Conservation (phyloP, 2,329 filamentous ascomycete species). For the Fusarium robinianum region DNA sequence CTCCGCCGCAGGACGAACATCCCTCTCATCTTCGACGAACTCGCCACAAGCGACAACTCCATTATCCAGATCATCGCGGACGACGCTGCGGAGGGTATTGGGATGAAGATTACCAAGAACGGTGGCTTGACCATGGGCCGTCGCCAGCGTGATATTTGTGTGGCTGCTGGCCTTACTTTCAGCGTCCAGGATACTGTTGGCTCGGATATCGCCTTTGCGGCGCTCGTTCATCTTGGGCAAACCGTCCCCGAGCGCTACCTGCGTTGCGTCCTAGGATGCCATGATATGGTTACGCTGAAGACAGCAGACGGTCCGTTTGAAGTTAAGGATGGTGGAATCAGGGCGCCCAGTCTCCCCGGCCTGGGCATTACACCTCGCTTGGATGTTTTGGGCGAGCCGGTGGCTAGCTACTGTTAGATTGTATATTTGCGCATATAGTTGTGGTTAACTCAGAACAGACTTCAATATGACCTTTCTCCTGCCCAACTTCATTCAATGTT, state of each 20-base stretch:
- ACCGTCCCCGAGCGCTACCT: conserved; percentile 21
- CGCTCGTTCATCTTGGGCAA: conserved; percentile 25
- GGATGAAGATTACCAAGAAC: conserved; percentile 28
- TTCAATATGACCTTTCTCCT: too few relatives aligned
- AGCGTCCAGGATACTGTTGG: conserved; percentile 25
- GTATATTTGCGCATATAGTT: too few relatives aligned
- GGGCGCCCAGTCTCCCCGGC: conserved; percentile 21
- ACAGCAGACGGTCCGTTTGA: conserved; percentile 25
- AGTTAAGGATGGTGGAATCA: conserved; percentile 15
- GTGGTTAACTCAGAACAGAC: too few relatives aligned
- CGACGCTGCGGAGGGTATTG: conserved; percentile 24
- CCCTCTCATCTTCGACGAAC: conserved; percentile 25
- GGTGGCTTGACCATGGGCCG: conserved; percentile 23
- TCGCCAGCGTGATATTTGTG: conserved; percentile 22
- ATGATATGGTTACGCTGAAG: conserved; percentile 21
- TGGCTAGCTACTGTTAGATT: conserved; percentile 21
- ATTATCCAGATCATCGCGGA: conserved; percentile 22
- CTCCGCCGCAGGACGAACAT: conserved; percentile 17
- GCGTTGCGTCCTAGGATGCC: conserved; percentile 24
- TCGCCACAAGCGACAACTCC: conserved; percentile 20
- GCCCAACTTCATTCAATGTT: too few relatives aligned
- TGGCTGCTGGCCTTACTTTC: conserved; percentile 26
- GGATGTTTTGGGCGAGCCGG: conserved; percentile 24
- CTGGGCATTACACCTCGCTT: conserved; percentile 17
- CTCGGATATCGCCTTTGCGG: conserved; percentile 25